Evolutionary conservation across 1,139 yeast species (phyloP).

Genomic region (Candida dubliniensis): DNA sequence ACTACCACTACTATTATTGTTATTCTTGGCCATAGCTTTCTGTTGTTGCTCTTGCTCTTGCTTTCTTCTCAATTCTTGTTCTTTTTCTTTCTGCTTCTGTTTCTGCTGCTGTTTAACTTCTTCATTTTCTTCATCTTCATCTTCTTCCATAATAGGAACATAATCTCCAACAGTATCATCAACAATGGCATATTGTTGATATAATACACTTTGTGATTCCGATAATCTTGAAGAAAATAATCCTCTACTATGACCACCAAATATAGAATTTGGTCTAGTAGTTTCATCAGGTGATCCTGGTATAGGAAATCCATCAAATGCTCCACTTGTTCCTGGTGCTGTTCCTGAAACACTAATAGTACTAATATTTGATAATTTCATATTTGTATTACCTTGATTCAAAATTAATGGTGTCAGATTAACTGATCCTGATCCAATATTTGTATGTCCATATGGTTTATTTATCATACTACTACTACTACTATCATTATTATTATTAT

Average conservation of each 20-base stretch:
- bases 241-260: conserved; percentile 27
- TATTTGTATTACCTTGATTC: conserved; percentile 5
- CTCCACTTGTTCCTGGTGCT: conserved; percentile 1
- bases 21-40: conserved; percentile 5
- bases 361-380: neutral
- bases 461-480: no score
- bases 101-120: conserved; percentile 17
- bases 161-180: conserved; percentile 50
- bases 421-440: no score
- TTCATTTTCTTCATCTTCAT: conserved; percentile 39
- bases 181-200: conserved; percentile 48
- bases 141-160: conserved; percentile 46
- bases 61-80: conserved; percentile 14
- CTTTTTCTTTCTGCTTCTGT: conserved; percentile 14
- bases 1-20: neutral
- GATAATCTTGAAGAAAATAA: conserved; percentile 40
- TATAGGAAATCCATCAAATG: conserved; percentile 41
- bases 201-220: conserved; percentile 47
- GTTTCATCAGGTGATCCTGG: conserved; percentile 51
- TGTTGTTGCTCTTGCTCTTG: conserved; percentile 7
- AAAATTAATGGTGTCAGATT: conserved; percentile 8
- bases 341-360: conserved; percentile 8
- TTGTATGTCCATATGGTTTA: no score
- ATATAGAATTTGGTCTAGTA: conserved; percentile 47
- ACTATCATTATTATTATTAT: no score